Evolutionary conservation across 208 protist species (phyloP).

Genomic region (Crithidia thermophila): DNA sequence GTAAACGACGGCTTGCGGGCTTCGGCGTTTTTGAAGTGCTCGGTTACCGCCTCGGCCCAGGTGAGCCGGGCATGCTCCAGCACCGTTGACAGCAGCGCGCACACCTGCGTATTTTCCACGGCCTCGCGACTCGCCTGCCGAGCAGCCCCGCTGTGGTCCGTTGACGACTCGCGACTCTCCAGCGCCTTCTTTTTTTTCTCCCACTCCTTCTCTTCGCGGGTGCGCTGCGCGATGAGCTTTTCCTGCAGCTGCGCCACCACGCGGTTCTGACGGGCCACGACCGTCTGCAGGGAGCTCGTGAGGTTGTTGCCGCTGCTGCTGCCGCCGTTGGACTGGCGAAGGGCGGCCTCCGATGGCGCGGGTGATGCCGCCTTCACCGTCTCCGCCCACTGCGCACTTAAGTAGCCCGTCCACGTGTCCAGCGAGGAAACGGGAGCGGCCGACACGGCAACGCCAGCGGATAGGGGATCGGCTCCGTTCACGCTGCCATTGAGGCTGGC

Average conservation of each 20-base stretch:
- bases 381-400: conserved; percentile 30
- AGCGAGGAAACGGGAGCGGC: conserved; percentile 1
- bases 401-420: conserved; percentile 52
- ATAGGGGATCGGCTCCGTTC: background rate
- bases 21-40: conserved; percentile 37
- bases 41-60: conserved; percentile 53
- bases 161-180: background rate
- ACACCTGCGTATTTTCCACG: conserved; percentile 47
- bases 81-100: conserved; percentile 45
- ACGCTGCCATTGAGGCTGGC: background rate
- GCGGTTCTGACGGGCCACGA: conserved; percentile 48
- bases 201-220: conserved; percentile 28
- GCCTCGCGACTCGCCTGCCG: too few species aligned
- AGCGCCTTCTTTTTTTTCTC: conserved; percentile 1
- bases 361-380: background rate
- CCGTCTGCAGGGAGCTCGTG: conserved; percentile 33
- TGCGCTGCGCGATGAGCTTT: conserved; percentile 25
- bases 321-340: background rate
- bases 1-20: conserved; percentile 20
- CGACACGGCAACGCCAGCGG: background rate
- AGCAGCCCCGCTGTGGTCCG: background rate
- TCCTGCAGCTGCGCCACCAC: conserved; percentile 39
- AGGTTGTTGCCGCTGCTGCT: conserved; percentile 23
- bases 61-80: conserved; percentile 40
- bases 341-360: background rate